Evolutionary conservation across 2,329 filamentous ascomycete genomes (phyloP).

Genomic region (Elsinoe arachidis): DNA sequence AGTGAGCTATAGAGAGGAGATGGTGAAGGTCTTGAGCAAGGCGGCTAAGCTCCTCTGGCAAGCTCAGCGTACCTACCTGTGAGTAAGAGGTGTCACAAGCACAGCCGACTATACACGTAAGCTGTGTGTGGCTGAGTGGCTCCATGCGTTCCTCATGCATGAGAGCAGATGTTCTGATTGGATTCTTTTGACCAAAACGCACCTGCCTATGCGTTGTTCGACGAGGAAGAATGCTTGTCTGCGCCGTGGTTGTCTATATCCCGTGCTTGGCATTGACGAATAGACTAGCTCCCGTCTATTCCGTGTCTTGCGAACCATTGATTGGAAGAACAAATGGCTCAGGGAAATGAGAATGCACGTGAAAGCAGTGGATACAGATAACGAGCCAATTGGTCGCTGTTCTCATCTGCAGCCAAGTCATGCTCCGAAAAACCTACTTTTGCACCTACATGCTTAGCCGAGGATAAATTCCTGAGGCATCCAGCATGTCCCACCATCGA

Average conservation of each 20-base stretch:
- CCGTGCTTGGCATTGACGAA: background rate
- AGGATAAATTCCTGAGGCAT: background rate
- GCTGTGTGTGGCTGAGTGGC: background rate
- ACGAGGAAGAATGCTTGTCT: conserved; percentile 1
- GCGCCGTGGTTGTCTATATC: conserved; percentile 2
- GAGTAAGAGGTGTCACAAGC: background rate
- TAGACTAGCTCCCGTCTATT: background rate
- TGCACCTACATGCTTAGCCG: background rate
- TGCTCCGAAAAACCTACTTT: conserved; percentile 10
- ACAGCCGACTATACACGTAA: conserved; percentile 2
- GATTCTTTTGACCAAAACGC: background rate
- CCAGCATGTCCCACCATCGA: background rate
- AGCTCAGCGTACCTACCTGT: background rate
- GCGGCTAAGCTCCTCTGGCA: background rate
- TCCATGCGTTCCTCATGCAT: background rate
- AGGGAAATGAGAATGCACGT: conserved; percentile 4
- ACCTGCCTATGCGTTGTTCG: conserved; percentile 1
- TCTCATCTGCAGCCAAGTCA: conserved; percentile 8
- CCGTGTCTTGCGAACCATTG: background rate
- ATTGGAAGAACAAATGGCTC: conserved; percentile 1
- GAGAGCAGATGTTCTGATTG: background rate
- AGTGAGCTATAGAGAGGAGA: background rate
- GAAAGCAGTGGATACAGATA: background rate
- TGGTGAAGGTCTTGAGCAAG: background rate
- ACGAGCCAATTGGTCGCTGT: background rate